Evolutionary conservation across 2,329 filamentous ascomycete species (phyloP).

Genomic region (Harringtonia lauricola): DNA sequence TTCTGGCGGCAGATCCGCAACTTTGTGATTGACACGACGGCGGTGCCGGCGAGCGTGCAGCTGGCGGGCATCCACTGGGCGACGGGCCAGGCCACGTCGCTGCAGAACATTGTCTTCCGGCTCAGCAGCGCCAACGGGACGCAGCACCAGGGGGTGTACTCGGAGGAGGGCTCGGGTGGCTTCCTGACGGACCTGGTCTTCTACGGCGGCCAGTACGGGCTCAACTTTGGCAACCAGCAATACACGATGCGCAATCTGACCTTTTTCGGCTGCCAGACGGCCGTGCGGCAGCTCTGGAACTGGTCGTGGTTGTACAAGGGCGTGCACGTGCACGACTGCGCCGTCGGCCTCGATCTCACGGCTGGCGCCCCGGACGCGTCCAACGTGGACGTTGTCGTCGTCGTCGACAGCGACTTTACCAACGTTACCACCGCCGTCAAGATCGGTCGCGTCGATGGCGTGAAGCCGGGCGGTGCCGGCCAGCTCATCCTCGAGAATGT

Average conservation of each 20-base stretch:
- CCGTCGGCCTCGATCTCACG: constrained; percentile 57
- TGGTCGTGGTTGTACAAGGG: constrained; percentile 67
- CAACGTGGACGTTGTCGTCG: constrained; percentile 58
- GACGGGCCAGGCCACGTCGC: constrained; percentile 49
- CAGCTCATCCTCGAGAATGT: constrained; percentile 37
- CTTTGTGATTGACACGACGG: constrained; percentile 43
- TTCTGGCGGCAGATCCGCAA: constrained; percentile 48
- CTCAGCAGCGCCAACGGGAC: constrained; percentile 27
- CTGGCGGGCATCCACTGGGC: constrained; percentile 55
- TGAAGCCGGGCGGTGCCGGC: constrained; percentile 23
- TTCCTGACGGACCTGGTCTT: constrained; percentile 59
- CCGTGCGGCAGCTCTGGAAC: constrained; percentile 61
- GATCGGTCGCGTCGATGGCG: constrained; percentile 30
- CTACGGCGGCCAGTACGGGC: constrained; percentile 52
- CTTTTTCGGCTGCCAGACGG: constrained; percentile 53
- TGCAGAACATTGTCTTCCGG: constrained; percentile 44
- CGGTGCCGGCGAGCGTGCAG: constrained; percentile 29
- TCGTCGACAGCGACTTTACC: constrained; percentile 61
- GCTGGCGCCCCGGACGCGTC: constrained; percentile 23
- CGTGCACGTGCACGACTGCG: constrained; percentile 49
- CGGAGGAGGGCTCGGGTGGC: constrained; percentile 53
- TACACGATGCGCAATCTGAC: constrained; percentile 58
- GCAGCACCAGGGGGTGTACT: constrained; percentile 46
- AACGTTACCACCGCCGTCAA: constrained; percentile 58
- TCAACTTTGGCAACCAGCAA: constrained; percentile 49